Conservation (phyloP, 2,329 filamentous ascomycete genomes). For the Helotiales sp. region DNA sequence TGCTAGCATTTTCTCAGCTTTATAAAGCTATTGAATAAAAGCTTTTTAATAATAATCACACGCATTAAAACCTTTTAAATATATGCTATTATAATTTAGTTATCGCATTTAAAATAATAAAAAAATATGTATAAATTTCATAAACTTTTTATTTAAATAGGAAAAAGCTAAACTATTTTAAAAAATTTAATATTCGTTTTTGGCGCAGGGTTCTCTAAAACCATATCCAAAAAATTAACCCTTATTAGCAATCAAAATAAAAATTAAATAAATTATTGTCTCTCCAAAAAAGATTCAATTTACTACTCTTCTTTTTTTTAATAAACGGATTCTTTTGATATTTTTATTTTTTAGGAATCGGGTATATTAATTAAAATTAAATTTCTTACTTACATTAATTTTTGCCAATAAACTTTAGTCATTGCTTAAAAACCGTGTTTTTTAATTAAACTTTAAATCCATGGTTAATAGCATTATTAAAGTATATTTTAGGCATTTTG, state of each 20-base stretch:
- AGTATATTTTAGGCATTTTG: background rate
- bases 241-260: background rate
- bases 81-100: constrained; percentile 22
- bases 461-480: background rate
- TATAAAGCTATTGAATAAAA: constrained; percentile 11
- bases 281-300: background rate
- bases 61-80: constrained; percentile 15
- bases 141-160: constrained; percentile 11
- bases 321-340: background rate
- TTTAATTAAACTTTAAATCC: background rate
- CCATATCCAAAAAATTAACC: background rate
- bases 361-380: background rate
- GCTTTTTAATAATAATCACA: constrained; percentile 23
- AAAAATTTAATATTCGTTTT: background rate
- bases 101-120: constrained; percentile 16
- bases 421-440: background rate
- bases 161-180: background rate
- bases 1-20: constrained; percentile 22
- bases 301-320: background rate
- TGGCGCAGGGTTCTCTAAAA: background rate
- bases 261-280: background rate
- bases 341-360: background rate
- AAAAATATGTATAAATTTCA: constrained; percentile 20
- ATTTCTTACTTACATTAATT: background rate
- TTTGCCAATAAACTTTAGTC: background rate